Evolutionary conservation across 805 yeast species (phyloP).

Genomic region (Kodamaea lidongshanica): DNA sequence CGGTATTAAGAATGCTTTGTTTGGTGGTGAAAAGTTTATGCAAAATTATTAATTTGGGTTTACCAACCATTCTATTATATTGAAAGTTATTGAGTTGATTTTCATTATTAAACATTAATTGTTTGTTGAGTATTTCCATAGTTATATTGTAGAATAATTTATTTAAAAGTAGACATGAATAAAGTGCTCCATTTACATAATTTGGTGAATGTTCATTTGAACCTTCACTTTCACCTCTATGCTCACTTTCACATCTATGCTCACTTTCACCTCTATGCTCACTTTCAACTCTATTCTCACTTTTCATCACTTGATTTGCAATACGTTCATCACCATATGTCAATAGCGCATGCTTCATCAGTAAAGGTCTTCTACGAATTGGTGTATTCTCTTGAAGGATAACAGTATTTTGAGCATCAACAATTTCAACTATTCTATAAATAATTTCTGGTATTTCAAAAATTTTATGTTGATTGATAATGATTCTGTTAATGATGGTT

Average conservation of each 20-base stretch:
- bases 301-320: not conserved
- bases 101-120: constrained; percentile 49
- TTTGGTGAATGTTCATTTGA: constrained; percentile 1
- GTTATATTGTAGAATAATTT: constrained; percentile 58
- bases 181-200: constrained; percentile 27
- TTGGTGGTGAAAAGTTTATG: constrained; percentile 56
- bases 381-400: constrained; percentile 62
- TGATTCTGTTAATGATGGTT: not conserved
- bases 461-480: constrained; percentile 27
- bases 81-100: constrained; percentile 37
- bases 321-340: constrained; percentile 44
- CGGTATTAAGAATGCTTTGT: constrained; percentile 46
- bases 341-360: constrained; percentile 60
- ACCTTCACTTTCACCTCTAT: not conserved
- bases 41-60: constrained; percentile 48
- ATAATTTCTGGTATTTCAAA: constrained; percentile 76
- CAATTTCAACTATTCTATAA: constrained; percentile 49
- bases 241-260: not conserved
- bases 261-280: not conserved
- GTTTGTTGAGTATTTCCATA: constrained; percentile 47
- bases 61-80: constrained; percentile 14
- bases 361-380: constrained; percentile 60
- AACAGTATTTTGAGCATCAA: constrained; percentile 45
- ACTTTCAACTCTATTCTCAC: constrained; percentile 1
- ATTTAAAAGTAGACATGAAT: constrained; percentile 64